Percentiles rank a stretch among this genome's conserved stretches.
Evolutionary conservation across 1,284 basidiomycete genomes (phyloP).

Genomic region (Moniliophthora roreri): DNA sequence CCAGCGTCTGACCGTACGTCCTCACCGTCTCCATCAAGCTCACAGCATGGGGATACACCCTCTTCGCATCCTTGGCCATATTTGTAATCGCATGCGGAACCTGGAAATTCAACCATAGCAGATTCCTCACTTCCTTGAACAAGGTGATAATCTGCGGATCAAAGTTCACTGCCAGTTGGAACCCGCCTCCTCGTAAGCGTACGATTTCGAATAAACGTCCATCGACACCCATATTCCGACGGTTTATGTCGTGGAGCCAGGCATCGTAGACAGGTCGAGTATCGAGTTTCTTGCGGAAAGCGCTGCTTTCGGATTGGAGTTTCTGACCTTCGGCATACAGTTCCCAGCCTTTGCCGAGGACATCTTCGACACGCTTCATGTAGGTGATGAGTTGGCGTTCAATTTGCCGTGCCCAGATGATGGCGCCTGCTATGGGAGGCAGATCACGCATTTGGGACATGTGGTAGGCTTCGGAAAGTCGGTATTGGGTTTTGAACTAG

Average conservation of each 20-base stretch:
- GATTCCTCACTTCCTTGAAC: conserved; percentile 96
- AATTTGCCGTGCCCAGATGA: conserved; percentile 98
- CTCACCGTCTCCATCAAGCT: conserved; percentile 98
- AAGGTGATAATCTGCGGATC: conserved; percentile 97
- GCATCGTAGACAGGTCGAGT: conserved; percentile 93
- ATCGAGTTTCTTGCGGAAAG: conserved; percentile 96
- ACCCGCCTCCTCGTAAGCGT: conserved; percentile 74
- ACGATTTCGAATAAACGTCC: conserved; percentile 98
- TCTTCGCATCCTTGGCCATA: conserved; percentile 97
- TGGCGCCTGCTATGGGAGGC: conserved; percentile 95
- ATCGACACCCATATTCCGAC: conserved; percentile 88
- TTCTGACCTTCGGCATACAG: conserved; percentile 99
- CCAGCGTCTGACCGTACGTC: conserved; percentile 93
- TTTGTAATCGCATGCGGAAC: conserved; percentile 95
- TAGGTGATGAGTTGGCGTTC: conserved; percentile 95
- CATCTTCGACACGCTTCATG: conserved; percentile 99
- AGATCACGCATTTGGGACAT: conserved; percentile 98
- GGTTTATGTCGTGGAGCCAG: conserved; percentile 94
- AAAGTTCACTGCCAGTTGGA: conserved; percentile 93
- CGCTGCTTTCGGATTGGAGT: conserved; percentile 87
- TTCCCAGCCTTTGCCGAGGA: conserved; percentile 98
- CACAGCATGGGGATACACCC: conserved; percentile 97
- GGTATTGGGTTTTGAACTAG: conserved; percentile 92
- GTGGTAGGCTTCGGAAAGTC: conserved; percentile 93
- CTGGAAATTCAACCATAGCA: conserved; percentile 94